A percentile compares a stretch with the other conserved stretches of the same genome.
phyloP scores from a whole-genome alignment of 108 stramenopile species.

The Pseudonitzschia delicatissima region DNA sequence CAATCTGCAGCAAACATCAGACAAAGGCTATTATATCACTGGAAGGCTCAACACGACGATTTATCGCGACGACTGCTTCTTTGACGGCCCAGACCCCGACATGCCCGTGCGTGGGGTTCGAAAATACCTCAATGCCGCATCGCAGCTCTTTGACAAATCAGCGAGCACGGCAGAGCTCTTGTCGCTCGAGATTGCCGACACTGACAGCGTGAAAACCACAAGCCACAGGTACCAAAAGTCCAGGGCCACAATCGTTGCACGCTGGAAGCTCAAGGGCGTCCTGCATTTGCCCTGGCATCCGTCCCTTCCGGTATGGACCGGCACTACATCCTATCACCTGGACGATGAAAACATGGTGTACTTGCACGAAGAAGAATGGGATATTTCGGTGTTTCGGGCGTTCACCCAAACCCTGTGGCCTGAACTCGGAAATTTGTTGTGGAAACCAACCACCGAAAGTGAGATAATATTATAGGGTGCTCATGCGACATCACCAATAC shows the following conservation, averaged over 20 bases:
- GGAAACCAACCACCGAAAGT: constrained; percentile 4
- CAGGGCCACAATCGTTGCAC: constrained; percentile 29
- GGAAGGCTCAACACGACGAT: constrained; percentile 69
- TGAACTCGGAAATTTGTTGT: constrained; percentile 29
- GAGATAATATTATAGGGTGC: neutral
- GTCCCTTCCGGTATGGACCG: constrained; percentile 51
- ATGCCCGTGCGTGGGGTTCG: constrained; percentile 83
- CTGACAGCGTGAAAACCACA: neutral
- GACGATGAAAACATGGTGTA: constrained; percentile 55
- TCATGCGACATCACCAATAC: too few species aligned
- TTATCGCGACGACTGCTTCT: constrained; percentile 79
- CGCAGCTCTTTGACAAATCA: constrained; percentile 63
- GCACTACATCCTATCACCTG: constrained; percentile 64
- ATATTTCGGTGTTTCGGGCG: constrained; percentile 73
- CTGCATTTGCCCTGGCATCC: constrained; percentile 80
- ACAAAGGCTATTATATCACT: constrained; percentile 86
- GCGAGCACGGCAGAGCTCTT: constrained; percentile 53
- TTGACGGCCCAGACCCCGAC: constrained; percentile 86
- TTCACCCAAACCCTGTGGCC: constrained; percentile 68
- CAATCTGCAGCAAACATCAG: neutral
- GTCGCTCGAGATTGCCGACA: constrained; percentile 18
- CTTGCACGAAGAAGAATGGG: constrained; percentile 72
- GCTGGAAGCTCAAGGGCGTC: constrained; percentile 61
- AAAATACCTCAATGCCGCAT: constrained; percentile 78
- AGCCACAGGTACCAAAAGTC: neutral